Evolutionary conservation across 345 rosid genomes (phyloP).

Genomic region (Viola odorata): DNA sequence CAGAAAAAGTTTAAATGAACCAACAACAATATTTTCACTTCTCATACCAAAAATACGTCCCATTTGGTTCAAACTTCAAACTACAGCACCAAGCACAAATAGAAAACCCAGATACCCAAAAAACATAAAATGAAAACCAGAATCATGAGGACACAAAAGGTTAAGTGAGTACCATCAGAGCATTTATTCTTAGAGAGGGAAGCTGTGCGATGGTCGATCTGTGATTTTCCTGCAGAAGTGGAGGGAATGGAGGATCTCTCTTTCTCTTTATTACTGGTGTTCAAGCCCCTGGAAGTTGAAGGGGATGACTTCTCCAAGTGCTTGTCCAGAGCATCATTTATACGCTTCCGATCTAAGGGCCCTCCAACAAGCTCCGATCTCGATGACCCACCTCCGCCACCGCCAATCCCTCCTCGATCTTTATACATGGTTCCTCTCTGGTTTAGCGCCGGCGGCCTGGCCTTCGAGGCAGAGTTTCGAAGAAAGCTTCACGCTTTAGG

Average conservation of each 20-base stretch:
- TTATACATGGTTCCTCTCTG: constrained; percentile 43
- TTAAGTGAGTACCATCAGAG: constrained; percentile 40
- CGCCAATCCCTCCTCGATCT: constrained; percentile 62
- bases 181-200: constrained; percentile 49
- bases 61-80: no score
- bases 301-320: constrained; percentile 88
- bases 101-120: constrained; percentile 1
- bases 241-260: constrained; percentile 61
- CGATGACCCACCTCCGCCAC: constrained; percentile 65
- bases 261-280: constrained; percentile 42
- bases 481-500: constrained; percentile 7
- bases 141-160: background rate
- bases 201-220: constrained; percentile 49
- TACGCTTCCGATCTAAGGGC: constrained; percentile 71
- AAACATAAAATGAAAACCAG: background rate
- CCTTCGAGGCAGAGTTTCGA: background rate
- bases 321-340: constrained; percentile 85
- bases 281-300: constrained; percentile 66
- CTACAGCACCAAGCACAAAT: background rate
- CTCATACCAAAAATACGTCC: background rate
- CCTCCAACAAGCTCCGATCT: constrained; percentile 74
- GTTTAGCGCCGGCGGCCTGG: background rate
- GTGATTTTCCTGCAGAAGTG: constrained; percentile 67
- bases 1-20: no score
- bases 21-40: no score